These are phyloP conservation scores for Phytophthora aleatoria DNA, from an alignment of 352 stramenopile species.

Conservation along the genomic window DNA sequence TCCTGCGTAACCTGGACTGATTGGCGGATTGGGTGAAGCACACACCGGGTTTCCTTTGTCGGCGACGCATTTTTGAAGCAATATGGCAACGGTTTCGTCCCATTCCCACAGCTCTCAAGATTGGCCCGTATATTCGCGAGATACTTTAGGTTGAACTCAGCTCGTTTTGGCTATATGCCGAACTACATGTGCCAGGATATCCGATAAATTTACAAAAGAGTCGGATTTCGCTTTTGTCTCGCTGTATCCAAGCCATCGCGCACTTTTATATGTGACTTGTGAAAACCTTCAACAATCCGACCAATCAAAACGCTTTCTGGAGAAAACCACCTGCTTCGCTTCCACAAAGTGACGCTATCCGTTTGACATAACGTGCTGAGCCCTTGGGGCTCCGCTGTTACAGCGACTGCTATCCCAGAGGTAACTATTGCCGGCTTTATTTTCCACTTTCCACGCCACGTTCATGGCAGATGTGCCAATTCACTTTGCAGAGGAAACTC, in stretches of 20 bases:
- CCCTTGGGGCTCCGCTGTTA: neutral
- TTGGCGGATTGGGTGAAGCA: too few relatives aligned
- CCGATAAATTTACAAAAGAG: neutral
- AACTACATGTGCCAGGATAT: too few relatives aligned
- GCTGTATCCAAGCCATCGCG: neutral
- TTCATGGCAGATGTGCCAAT: constrained; percentile 5
- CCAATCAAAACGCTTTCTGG: constrained; percentile 25
- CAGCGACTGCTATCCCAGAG: neutral
- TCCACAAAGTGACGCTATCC: constrained; percentile 12
- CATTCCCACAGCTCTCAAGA: too few relatives aligned
- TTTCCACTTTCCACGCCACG: constrained; percentile 11
- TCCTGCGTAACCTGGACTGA: too few relatives aligned
- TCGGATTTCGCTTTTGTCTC: neutral
- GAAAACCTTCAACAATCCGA: constrained; percentile 20
- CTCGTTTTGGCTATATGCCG: too few relatives aligned
- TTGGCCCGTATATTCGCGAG: too few relatives aligned
- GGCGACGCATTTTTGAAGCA: too few relatives aligned
- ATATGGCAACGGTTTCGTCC: too few relatives aligned
- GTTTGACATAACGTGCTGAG: constrained; percentile 23
- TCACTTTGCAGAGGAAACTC: neutral
- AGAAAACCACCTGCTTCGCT: constrained; percentile 9
- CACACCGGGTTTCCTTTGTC: too few relatives aligned
- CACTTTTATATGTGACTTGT: neutral
- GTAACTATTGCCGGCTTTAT: constrained; percentile 19
- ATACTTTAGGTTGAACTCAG: too few relatives aligned